Evolutionary conservation across 805 yeast genomes (phyloP), one percentile per base, ranked within the genome.

Genomic region (Citeromyces matritensis): DNA sequence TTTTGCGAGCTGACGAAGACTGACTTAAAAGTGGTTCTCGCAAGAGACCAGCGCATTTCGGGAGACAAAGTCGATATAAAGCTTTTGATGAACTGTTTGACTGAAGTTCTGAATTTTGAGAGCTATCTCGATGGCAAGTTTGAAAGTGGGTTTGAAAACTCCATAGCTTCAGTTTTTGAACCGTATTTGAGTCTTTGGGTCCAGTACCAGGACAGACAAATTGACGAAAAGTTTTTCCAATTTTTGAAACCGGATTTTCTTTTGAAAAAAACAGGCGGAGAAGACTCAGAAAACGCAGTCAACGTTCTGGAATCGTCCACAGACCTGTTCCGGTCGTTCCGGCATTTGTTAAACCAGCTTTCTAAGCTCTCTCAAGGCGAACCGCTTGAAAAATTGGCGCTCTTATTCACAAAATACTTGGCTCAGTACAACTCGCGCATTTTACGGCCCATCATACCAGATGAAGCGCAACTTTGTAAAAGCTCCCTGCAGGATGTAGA

Each of bases 121-220:
- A 67, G 64, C 37, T 75, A 59, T 39, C 58, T 86, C 27, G 75
- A 74, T 39, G 66, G 68, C n/a, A 63, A 65, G 33, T 81, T 80
- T 49, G 57, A 68, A 10, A 61, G 68, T 10, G 48, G 55, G 36
- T 45, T 49, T 7, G 61, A 55, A 8, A 61, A 59, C 27, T 49
- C 52, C 14, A 13, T 39, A 13, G 37, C 40, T 6, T 50, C 42
- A 8, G 73, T 76, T 23, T 86, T 91, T 48, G 94, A 83, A 48
- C 95, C 96, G 1, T 83, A 79, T 47, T 58, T 91, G 30, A 68
- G 68, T 26, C 53, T 83, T 9, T 91, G 97, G 96, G 75, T 91
- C 8, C 73, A 73, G 12, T 80, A 83, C 44, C 97, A 91, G 53
- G 85, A 82, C 38, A 58, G 64, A 7, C 48, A 63, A 23, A 60